Conservation (phyloP, 805 yeast species). For the Grigorovia transvaalensis region DNA sequence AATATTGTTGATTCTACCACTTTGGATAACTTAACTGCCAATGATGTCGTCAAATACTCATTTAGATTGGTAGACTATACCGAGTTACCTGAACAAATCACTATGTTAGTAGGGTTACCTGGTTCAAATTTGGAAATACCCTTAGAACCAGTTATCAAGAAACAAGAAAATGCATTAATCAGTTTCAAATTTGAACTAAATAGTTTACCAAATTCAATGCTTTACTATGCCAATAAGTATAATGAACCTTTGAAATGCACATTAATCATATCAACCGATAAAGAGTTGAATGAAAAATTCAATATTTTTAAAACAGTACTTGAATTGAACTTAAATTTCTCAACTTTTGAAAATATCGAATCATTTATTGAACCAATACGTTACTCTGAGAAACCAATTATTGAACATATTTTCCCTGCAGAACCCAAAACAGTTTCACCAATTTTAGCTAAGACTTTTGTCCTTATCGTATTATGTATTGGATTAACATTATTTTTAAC, state of each 20-base stretch:
- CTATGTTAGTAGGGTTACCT: slow-evolving; percentile 21
- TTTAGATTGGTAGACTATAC: slow-evolving; percentile 10
- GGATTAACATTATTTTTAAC: slow-evolving; percentile 34
- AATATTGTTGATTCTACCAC: slow-evolving; percentile 2
- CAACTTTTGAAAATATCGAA: neutral
- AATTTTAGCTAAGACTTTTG: slow-evolving; percentile 42
- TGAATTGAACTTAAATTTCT: slow-evolving; percentile 9
- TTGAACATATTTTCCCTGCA: slow-evolving; percentile 48
- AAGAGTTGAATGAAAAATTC: slow-evolving; percentile 2
- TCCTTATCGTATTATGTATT: slow-evolving; percentile 34
- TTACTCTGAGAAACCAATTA: slow-evolving; percentile 47
- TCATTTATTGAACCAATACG: slow-evolving; percentile 13
- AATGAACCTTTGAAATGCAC: slow-evolving; percentile 12
- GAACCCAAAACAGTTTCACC: slow-evolving; percentile 45
- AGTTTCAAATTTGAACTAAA: slow-evolving; percentile 5
- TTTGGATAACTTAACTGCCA: slow-evolving; percentile 4
- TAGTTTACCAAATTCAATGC: slow-evolving; percentile 15
- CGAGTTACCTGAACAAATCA: slow-evolving; percentile 13
- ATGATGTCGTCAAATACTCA: slow-evolving; percentile 13
- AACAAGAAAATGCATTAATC: slow-evolving; percentile 9
- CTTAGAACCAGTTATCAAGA: slow-evolving; percentile 12
- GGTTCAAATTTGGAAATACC: slow-evolving; percentile 16
- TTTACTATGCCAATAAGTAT: slow-evolving; percentile 13
- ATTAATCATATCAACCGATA: slow-evolving; percentile 13
- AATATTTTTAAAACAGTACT: slow-evolving; percentile 15